A percentile compares a stretch with the other conserved stretches of the same genome.
Evolutionary conservation across 2,329 filamentous ascomycete species (phyloP).

Genomic region (Paecilomyces variotii): DNA sequence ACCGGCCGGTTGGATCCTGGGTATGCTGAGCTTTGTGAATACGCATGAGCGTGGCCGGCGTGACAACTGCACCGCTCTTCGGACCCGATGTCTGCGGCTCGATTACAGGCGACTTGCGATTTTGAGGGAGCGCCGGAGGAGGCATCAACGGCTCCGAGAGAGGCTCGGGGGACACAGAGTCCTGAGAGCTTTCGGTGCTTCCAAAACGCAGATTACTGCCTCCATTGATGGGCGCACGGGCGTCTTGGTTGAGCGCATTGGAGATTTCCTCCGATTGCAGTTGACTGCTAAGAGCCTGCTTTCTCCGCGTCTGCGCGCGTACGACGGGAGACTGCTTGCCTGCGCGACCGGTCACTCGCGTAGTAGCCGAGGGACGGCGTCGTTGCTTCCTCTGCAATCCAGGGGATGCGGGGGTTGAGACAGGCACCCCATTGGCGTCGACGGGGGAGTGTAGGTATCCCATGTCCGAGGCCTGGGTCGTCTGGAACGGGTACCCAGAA

Average conservation of each 20-base stretch:
- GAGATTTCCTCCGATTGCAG: conserved; percentile 27
- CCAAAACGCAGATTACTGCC: conserved; percentile 24
- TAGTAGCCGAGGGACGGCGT: conserved; percentile 28
- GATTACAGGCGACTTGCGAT: conserved; percentile 34
- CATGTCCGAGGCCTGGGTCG: conserved; percentile 29
- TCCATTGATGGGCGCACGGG: conserved; percentile 17
- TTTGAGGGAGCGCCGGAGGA: conserved; percentile 38
- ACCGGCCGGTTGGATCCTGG: conserved; percentile 30
- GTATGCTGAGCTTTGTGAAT: conserved; percentile 45
- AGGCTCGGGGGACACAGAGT: conserved; percentile 43
- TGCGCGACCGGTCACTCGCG: conserved; percentile 25
- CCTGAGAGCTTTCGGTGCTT: conserved; percentile 39
- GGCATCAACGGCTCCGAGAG: conserved; percentile 44
- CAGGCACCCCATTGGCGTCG: conserved; percentile 28
- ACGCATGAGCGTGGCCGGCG: conserved; percentile 82
- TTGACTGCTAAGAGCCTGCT: conserved; percentile 20
- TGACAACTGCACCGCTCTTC: conserved; percentile 55
- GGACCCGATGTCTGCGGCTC: conserved; percentile 22
- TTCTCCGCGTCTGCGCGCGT: conserved; percentile 31
- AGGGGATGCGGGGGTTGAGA: conserved; percentile 25
- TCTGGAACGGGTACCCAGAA: conserved; percentile 26
- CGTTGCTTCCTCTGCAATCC: conserved; percentile 30
- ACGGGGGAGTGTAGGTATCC: conserved; percentile 35
- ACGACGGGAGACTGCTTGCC: conserved; percentile 39
- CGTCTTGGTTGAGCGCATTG: conserved; percentile 29